Evolutionary conservation across 129 eudicot genomes (phyloP), one percentile per base, ranked within the genome.

Genomic region (Centella asiatica): DNA sequence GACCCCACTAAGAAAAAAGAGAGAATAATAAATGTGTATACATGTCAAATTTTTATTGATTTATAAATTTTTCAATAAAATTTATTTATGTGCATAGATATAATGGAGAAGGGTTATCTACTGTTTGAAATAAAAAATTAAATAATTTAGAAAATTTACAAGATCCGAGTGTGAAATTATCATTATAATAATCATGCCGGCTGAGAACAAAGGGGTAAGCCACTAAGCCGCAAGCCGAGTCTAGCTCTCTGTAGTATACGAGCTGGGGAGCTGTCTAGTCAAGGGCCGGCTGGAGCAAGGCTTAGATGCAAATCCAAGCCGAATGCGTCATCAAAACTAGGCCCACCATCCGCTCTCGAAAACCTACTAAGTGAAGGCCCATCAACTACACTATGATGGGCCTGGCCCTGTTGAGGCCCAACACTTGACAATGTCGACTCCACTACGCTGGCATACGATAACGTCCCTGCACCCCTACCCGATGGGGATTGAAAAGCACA

Each of bases 241-340:
- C 47, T 42, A 42, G 15, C 47, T 7, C 13, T 15, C 19, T 11
- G 15, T 13, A 14, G 47, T 0, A 42, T 4, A 0, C 12, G 47
- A 11, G 12, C 42, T 36, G 7, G 2, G 42, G n/a, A 18, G 0
- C 26, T 14, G n/a, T 2, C 14, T 11, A 68, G 56, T 75, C 74
- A 73, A 67, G 90, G 81, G 61, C 76, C 75, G 64, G 72, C 75
- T 24, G 82, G 84, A 44, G 82, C 86, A 27, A 89, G 86, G 78
- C 97, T 85, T 19, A 89, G 80, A 67, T 89, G 97, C 69, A 89
- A 74, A 57, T 89, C 97, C 71, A 89, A 69, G 55, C 95, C 97
- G 45, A 82, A 69, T 31, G 77, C 59, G 57, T 89, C 97, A 64
- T 85, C 95, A 29, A 82, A 75, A 69, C 60, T 60, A 51, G 94